phyloP scores from a whole-genome alignment of 768 basidiomycete species.

The Psilocybe sp. region DNA sequence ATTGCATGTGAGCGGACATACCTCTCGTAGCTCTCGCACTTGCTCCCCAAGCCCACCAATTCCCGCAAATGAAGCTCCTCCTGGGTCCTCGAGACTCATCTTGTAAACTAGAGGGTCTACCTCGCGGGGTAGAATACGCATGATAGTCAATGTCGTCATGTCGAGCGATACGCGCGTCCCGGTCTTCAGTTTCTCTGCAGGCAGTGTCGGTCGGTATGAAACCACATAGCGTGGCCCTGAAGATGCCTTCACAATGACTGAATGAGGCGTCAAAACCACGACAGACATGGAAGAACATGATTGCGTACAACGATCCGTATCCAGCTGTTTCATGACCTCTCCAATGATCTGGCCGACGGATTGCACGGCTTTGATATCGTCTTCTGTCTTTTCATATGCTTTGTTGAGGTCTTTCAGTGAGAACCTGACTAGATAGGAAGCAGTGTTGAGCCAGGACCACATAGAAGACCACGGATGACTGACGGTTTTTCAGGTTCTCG shows the following conservation, averaged over 20 bases:
- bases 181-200: slow-evolving; percentile 87
- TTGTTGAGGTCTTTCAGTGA: slow-evolving; percentile 88
- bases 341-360: slow-evolving; percentile 99
- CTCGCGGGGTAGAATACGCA: slow-evolving; percentile 96
- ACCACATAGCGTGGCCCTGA: slow-evolving; percentile 98
- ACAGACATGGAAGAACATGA: neutral
- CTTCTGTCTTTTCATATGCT: slow-evolving; percentile 92
- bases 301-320: slow-evolving; percentile 90
- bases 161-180: slow-evolving; percentile 96
- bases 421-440: slow-evolving; percentile 66
- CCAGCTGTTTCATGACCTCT: slow-evolving; percentile 97
- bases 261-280: neutral
- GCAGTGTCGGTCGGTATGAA: slow-evolving; percentile 90
- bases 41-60: slow-evolving; percentile 96
- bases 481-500: slow-evolving; percentile 87
- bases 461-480: slow-evolving; percentile 25
- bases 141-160: slow-evolving; percentile 98
- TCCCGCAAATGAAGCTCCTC: slow-evolving; percentile 92
- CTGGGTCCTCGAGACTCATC: slow-evolving; percentile 98
- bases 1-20: slow-evolving; percentile 28
- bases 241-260: slow-evolving; percentile 98
- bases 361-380: slow-evolving; percentile 98
- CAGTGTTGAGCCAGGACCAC: neutral
- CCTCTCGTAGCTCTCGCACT: slow-evolving; percentile 94
- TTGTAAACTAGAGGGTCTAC: slow-evolving; percentile 99